Conservation (phyloP, 805 yeast species). For the Teunomyces stri region DNA sequence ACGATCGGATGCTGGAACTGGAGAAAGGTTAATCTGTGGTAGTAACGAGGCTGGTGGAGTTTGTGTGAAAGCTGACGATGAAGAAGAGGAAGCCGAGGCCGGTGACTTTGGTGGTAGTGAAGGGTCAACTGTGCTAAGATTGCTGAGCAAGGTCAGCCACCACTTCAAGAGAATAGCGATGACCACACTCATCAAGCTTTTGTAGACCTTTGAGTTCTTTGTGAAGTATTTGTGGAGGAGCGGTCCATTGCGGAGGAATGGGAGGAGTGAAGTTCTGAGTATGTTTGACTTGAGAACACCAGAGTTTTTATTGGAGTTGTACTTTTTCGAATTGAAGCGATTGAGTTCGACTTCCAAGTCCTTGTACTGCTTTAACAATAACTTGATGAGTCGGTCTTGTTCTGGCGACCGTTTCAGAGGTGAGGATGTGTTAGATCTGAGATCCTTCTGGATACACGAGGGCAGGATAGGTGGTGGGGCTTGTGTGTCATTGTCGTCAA, state of each 20-base stretch:
- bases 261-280: conserved; percentile 46
- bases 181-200: conserved; percentile 31
- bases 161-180: conserved; percentile 41
- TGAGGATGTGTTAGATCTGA: not conserved
- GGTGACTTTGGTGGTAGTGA: not conserved
- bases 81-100: not conserved
- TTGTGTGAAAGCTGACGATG: not conserved
- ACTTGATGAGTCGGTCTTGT: conserved; percentile 18
- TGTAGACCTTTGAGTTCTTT: conserved; percentile 22
- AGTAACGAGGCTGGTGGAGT: conserved; percentile 33
- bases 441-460: conserved; percentile 1
- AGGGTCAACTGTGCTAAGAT: conserved; percentile 5
- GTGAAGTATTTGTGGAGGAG: conserved; percentile 20
- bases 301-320: conserved; percentile 15
- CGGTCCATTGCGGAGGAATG: conserved; percentile 36
- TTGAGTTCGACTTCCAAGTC: conserved; percentile 42
- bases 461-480: conserved; percentile 5
- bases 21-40: conserved; percentile 27
- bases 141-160: conserved; percentile 51
- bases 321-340: conserved; percentile 42
- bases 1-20: conserved; percentile 45
- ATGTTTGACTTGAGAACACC: conserved; percentile 45
- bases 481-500: not conserved
- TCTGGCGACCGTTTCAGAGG: conserved; percentile 10
- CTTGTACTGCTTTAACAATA: conserved; percentile 32